Conservation (phyloP, 371 early-diverging fungal genomes). For the Mucor irregularis region DNA sequence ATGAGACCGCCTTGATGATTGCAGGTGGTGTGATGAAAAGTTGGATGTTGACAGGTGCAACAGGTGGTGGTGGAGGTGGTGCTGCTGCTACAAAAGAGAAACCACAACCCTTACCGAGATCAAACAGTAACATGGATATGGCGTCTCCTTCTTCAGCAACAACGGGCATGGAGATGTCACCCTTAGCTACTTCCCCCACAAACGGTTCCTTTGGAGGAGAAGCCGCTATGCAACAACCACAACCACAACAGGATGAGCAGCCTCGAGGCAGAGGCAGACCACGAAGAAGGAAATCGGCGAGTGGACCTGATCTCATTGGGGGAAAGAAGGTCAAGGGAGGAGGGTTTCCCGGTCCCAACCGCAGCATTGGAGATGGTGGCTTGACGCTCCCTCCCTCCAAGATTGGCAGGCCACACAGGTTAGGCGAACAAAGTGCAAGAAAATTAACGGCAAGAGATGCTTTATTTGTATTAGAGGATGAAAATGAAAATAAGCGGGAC, state of each 20-base stretch:
- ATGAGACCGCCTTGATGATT: conserved; percentile 73
- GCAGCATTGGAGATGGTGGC: background rate
- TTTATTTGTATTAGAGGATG: conserved; percentile 71
- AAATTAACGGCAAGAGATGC: conserved; percentile 73
- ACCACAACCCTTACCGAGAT: conserved; percentile 1
- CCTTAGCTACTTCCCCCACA: conserved; percentile 7
- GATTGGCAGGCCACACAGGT: conserved; percentile 26
- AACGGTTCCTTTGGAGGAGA: background rate
- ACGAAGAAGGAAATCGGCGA: conserved; percentile 22
- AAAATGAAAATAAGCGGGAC: conserved; percentile 58
- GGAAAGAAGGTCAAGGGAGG: conserved; percentile 17
- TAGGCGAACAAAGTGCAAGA: conserved; percentile 48
- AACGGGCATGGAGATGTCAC: background rate
- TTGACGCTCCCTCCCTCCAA: conserved; percentile 10
- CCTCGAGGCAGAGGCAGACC: conserved; percentile 49
- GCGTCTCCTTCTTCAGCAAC: conserved; percentile 1
- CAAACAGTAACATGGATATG: conserved; percentile 12
- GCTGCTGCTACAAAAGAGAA: conserved; percentile 13
- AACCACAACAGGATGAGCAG: conserved; percentile 20
- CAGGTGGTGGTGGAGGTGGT: conserved; percentile 9
- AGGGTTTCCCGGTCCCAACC: background rate
- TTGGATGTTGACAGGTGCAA: conserved; percentile 73
- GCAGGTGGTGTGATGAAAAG: conserved; percentile 72
- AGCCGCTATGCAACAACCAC: too few species aligned
- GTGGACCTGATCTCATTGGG: conserved; percentile 13